Percentiles rank a stretch among this genome's conserved stretches.
phyloP scores from a whole-genome alignment of 129 eudicot genomes.

The Chrysanthemum makinoi region DNA sequence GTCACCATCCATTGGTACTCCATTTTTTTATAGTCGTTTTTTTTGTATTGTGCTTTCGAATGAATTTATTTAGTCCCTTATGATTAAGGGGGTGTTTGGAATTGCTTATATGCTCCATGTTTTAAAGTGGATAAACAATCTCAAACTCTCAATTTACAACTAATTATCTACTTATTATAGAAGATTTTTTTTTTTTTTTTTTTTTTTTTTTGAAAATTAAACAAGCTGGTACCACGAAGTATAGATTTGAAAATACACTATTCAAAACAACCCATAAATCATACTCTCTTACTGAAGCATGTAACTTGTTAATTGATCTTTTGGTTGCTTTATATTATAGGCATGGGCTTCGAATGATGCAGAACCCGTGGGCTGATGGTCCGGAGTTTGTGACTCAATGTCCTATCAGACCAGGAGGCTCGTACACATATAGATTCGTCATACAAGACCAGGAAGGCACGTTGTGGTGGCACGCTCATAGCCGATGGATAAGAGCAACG shows the following conservation, averaged over 20 bases:
- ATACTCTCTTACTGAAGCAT: not conserved
- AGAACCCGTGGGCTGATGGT: slow-evolving; percentile 96
- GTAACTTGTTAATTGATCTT: not conserved
- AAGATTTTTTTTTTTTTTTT: no score
- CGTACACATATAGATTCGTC: slow-evolving; percentile 58
- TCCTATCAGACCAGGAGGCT: slow-evolving; percentile 66
- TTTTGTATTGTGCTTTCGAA: not conserved
- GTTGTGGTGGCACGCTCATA: slow-evolving; percentile 91
- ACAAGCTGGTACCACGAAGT: not conserved
- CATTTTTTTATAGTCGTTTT: not conserved
- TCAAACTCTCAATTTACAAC: no score
- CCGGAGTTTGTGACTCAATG: slow-evolving; percentile 81
- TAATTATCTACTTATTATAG: no score
- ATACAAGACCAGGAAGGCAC: slow-evolving; percentile 75
- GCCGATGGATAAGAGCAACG: slow-evolving; percentile 83
- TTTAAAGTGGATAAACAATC: no score
- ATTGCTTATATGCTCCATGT: no score
- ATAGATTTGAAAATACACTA: no score
- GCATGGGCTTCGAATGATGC: slow-evolving; percentile 78
- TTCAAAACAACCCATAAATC: not conserved
- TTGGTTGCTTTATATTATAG: slow-evolving; percentile 26
- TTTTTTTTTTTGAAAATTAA: not conserved
- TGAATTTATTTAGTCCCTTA: no score
- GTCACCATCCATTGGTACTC: slow-evolving; percentile 71
- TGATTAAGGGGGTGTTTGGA: no score